Evolutionary conservation across 2,329 filamentous ascomycete genomes (phyloP).

Genomic region (Claviceps maximensis): DNA sequence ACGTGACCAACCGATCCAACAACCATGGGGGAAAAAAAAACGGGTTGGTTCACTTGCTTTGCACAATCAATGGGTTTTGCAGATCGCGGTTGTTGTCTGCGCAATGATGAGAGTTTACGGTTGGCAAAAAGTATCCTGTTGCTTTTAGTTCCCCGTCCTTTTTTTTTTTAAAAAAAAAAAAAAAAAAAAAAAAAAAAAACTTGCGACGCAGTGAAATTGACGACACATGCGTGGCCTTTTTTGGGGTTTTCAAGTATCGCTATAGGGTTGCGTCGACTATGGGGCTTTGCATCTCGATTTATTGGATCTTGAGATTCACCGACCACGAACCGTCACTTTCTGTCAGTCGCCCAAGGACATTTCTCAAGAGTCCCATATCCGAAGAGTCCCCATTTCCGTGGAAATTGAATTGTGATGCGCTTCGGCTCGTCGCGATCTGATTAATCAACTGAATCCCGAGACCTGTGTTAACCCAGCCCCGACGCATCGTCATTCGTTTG

Average conservation of each 20-base stretch:
- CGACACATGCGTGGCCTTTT: no score
- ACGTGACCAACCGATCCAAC: no score
- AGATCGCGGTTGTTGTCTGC: no score
- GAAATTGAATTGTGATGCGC: neutral
- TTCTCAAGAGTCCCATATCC: neutral
- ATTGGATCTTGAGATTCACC: neutral
- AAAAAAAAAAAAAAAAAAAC: no score
- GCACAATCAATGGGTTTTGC: no score
- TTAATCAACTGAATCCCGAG: neutral
- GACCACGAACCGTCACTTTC: neutral
- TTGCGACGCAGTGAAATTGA: no score
- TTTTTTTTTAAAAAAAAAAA: no score
- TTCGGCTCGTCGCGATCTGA: neutral
- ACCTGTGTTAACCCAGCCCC: neutral
- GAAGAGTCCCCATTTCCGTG: neutral
- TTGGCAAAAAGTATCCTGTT: no score
- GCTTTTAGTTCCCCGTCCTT: no score
- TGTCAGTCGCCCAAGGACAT: neutral
- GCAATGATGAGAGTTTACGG: no score
- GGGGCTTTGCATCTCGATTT: neutral
- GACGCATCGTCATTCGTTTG: neutral
- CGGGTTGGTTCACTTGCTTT: no score
- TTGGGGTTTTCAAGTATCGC: neutral
- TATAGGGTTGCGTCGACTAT: neutral
- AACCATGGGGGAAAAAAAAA: no score